Evolutionary conservation across 192 early-diverging fungal genomes (phyloP), one percentile per base, ranked within the genome.

Genomic region (Helicostylum pulchrum): DNA sequence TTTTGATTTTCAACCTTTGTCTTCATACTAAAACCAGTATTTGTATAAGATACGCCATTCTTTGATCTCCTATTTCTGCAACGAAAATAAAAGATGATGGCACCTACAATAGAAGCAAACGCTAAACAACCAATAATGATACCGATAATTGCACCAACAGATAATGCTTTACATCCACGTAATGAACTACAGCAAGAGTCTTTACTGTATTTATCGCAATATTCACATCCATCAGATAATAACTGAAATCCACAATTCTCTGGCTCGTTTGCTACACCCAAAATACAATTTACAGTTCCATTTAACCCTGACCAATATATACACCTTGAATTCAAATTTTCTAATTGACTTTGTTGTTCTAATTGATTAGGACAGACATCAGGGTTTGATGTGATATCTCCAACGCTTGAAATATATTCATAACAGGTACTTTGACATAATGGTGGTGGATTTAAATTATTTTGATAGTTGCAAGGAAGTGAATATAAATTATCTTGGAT

Each of bases 401-500:
- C 31, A n/a, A 75, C 58, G 61, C 66, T 73, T 14, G 58, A 52
- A 10, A 57, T 58, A 47, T 61, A 75, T 17, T 63, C 48, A 43
- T 46, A n/a, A 43, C 74, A 75, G 21, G 74, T 75, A 10, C 20
- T 20, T 47, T 56, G 52, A 43, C 74, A 75, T 11, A 75, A 68
- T 5, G 74, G 74, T 14, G 60, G 63, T 7, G 74, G 74, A 36
- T 46, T 44, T 14, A 66, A 21, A 42, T 63, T 34, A 31, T 67
- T 21, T 42, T 63, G 6, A 31, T 62, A 66, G 56, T 67, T 75
- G 32, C 74, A 75, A 4, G 68, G 68, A n/a, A 70, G 47, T 4
- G 71, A 72, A 32, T 61, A 48, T 2, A 46, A 45, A 12, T 54
- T 30, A 48, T 73, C 66, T 59, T 75, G 74, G 21, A 75, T 64